A percentile compares a stretch with the other conserved stretches of the same genome.
Conservation (phyloP, 345 rosid species). For the Syzygium oleosum region DNA sequence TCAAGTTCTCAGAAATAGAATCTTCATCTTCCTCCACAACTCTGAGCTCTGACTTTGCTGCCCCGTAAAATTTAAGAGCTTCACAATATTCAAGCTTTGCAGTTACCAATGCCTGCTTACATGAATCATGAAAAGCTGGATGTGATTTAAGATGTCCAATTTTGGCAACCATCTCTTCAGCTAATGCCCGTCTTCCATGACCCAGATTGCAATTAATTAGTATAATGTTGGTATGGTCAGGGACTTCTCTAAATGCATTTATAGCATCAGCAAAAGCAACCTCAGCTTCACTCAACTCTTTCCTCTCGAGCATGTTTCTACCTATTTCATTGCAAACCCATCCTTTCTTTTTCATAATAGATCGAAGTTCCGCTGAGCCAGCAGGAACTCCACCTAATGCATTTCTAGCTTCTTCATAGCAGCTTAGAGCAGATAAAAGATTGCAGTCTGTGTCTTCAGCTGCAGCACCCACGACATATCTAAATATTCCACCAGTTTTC, state of each 20-base stretch:
- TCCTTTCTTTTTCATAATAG: slow-evolving; percentile 68
- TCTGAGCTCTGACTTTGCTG: slow-evolving; percentile 64
- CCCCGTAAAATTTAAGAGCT: slow-evolving; percentile 64
- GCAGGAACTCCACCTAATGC: slow-evolving; percentile 56
- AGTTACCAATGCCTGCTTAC: slow-evolving; percentile 51
- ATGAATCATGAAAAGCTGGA: slow-evolving; percentile 31
- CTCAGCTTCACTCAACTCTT: slow-evolving; percentile 68
- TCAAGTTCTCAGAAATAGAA: slow-evolving; percentile 35
- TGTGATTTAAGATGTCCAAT: slow-evolving; percentile 44
- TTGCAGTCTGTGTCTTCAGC: slow-evolving; percentile 56
- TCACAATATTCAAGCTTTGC: slow-evolving; percentile 69
- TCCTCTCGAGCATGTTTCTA: slow-evolving; percentile 60
- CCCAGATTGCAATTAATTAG: slow-evolving; percentile 81
- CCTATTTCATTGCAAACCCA: slow-evolving; percentile 95
- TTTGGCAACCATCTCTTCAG: slow-evolving; percentile 80
- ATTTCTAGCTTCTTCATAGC: slow-evolving; percentile 73
- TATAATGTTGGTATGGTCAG: slow-evolving; percentile 68
- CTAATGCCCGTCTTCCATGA: slow-evolving; percentile 86
- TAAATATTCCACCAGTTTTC: slow-evolving; percentile 80
- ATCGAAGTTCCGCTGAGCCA: slow-evolving; percentile 40
- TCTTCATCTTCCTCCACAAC: slow-evolving; percentile 11
- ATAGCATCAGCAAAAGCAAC: slow-evolving; percentile 78
- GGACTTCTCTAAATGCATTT: slow-evolving; percentile 61
- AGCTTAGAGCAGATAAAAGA: slow-evolving; percentile 52
- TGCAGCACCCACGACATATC: slow-evolving; percentile 35